Base-by-base conservation (phyloP, 2,329 filamentous ascomycete species). In the Didymella keratinophila region DNA sequence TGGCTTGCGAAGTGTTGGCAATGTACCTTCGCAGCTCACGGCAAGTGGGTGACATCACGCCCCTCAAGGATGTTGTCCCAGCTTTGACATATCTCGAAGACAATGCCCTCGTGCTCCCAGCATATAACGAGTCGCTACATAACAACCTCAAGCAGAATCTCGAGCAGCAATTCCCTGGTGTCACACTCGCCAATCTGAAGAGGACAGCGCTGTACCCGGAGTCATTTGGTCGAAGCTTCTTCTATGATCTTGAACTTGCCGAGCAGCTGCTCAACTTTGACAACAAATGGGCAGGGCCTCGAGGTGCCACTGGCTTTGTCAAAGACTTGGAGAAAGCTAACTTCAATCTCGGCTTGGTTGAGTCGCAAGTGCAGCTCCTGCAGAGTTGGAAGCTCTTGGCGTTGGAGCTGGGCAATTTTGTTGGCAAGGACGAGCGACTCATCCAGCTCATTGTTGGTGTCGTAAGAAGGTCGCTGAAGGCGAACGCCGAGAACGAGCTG, bases 11-110 rank as follows among this genome's bases (percentile, higher is more conserved):
- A 73, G 90, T 95, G 39, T 87, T 96, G 58, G 91, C 93, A 3
- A 93, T 98, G 84, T 92, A 96, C 76, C 81, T 98, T 18, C 96
- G 97, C 72, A 89, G 92, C 68, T 86, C 91, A 20, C 89, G 93
- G 42, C 91, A 96, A 73, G 85, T 88, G 60, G 89, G 90, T 11
- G 87, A 91, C 66, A 80, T 83, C 34, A 80, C 81, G 0, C 86
- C 94, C 56, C 85, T 92, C 23, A 89, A 89, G 66, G 86, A 86
- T 10, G 80, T 98, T 1, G 83, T 93, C 18, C 84, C 87, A 27
- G 88, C 93, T 63, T 79, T 99, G 8, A 85, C 88, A 52, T 97
- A 95, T 79, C 91, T 92, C 65, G 81, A 92, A 18, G 86, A 91
- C 32, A 88, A 92, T 69, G 94, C 90, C 2, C 88, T 94, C 7